These are phyloP conservation scores for Gossypium armourianum DNA, from an alignment of 441 rosid species.

Conservation along the genomic window DNA sequence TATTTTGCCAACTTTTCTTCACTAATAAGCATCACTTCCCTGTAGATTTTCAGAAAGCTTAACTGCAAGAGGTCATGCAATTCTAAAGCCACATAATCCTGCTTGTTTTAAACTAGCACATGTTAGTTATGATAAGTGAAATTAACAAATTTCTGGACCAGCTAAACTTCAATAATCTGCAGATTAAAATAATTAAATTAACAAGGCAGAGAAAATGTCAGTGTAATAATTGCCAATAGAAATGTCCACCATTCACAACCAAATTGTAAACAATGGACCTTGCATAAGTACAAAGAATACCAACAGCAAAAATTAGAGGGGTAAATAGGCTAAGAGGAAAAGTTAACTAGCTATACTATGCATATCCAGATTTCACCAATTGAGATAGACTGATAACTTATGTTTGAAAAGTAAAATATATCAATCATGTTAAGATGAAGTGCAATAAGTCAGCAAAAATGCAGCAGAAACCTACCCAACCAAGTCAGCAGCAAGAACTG, in stretches of 20 bases:
- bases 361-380: not conserved
- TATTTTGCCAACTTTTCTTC: conserved; percentile 5
- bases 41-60: not conserved
- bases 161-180: not conserved
- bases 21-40: conserved; percentile 5
- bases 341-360: not conserved
- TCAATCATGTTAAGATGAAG: not conserved
- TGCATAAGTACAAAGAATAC: conserved; percentile 1
- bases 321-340: not conserved
- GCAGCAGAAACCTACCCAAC: conserved; percentile 61
- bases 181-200: not conserved
- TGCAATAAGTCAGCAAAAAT: not conserved
- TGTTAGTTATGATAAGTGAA: not conserved
- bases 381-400: not conserved
- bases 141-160: not conserved
- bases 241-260: not conserved
- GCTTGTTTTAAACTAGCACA: not conserved
- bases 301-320: not conserved
- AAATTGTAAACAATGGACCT: not conserved
- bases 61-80: not conserved
- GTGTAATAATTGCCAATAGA: not conserved
- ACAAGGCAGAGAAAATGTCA: conserved; percentile 1
- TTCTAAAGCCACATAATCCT: not conserved
- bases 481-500: conserved; percentile 96
- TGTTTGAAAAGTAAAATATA: not conserved